Conservation (phyloP, 306 rosid species). For the Corylus avellana region DNA sequence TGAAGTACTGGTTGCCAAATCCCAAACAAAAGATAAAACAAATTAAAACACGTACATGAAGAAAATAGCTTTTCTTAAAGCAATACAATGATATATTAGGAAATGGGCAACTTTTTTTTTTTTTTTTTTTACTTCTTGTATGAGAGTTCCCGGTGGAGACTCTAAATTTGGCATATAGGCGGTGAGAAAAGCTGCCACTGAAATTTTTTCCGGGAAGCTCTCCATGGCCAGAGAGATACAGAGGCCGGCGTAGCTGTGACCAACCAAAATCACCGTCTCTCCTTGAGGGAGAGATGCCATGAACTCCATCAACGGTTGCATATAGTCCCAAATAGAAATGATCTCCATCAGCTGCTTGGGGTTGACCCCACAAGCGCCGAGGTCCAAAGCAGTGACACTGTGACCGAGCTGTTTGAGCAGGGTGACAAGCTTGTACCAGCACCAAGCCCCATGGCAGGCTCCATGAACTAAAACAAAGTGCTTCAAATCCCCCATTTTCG, state of each 20-base stretch:
- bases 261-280: conserved; percentile 43
- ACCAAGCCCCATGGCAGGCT: conserved; percentile 54
- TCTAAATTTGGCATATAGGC: conserved; percentile 35
- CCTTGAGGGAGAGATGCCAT: conserved; percentile 30
- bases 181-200: conserved; percentile 42
- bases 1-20: not conserved
- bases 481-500: not conserved
- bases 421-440: conserved; percentile 50
- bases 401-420: conserved; percentile 36
- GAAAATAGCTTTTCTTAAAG: not conserved
- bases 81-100: not conserved
- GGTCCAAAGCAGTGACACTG: conserved; percentile 43
- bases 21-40: not conserved
- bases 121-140: conserved; percentile 23
- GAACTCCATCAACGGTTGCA: conserved; percentile 40
- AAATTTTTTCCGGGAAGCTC: conserved; percentile 42
- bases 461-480: conserved; percentile 63
- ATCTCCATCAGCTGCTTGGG: conserved; percentile 38
- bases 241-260: conserved; percentile 55
- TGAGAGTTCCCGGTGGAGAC: conserved; percentile 26
- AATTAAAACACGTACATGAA: not conserved
- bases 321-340: conserved; percentile 31
- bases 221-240: conserved; percentile 53
- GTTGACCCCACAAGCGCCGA: conserved; percentile 45
- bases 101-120: not conserved